phyloP scores from a whole-genome alignment of 345 rosid species.

The Dimocarpus longan region DNA sequence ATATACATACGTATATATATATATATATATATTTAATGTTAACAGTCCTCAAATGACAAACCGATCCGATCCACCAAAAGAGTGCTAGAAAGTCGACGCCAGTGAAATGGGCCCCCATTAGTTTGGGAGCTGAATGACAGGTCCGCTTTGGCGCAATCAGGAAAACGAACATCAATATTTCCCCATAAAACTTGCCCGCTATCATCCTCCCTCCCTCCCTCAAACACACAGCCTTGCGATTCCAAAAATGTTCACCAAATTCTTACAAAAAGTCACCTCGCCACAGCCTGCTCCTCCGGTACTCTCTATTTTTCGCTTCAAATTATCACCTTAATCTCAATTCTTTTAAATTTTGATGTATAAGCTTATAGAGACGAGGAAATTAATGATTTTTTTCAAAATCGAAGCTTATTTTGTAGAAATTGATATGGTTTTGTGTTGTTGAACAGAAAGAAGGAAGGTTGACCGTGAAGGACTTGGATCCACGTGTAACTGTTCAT shows the following conservation, averaged over 20 bases:
- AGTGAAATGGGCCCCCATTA: neutral
- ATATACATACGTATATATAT: too few relatives aligned
- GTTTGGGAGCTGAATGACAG: neutral
- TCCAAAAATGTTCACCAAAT: slow-evolving; percentile 52
- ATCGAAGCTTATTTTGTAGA: neutral
- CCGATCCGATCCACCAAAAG: neutral
- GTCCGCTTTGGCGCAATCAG: neutral
- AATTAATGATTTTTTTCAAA: neutral
- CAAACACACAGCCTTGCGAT: neutral
- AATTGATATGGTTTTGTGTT: neutral
- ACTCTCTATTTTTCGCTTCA: neutral
- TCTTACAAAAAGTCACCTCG: slow-evolving; percentile 44
- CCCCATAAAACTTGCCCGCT: slow-evolving; percentile 9
- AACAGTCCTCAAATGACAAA: neutral
- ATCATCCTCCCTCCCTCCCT: neutral
- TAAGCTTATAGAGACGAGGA: too few relatives aligned
- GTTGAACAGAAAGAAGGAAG: slow-evolving; percentile 30
- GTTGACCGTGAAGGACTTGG: slow-evolving; percentile 45
- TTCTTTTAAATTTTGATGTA: too few relatives aligned
- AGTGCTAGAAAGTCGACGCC: neutral
- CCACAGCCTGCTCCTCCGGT: slow-evolving; percentile 42
- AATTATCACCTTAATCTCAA: too few relatives aligned
- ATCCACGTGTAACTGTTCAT: slow-evolving; percentile 59
- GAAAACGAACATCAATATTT: neutral
- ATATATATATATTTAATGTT: neutral